Evolutionary conservation across 495 filamentous ascomycete species (phyloP), one percentile per base, ranked within the genome.

Genomic region (Sphaerosporella brunnea): DNA sequence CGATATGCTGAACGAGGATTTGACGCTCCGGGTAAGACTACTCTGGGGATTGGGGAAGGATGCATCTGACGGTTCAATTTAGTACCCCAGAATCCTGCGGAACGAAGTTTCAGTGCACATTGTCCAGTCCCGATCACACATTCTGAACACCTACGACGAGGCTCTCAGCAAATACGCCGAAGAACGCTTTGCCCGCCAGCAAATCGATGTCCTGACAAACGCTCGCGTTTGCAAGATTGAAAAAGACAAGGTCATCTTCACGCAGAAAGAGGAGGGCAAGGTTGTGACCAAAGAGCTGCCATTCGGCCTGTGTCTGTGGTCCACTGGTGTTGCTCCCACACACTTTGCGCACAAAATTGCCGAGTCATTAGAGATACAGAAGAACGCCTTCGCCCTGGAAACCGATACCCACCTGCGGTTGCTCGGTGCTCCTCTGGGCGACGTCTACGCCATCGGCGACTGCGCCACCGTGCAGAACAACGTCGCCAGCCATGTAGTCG

Each of bases 101-200:
- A 95, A 95, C 56, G 87, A 99, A 62, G 87, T 96, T 35, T 96
- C 92, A 2, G 87, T 99, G 0, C 92, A 99, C 61, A 70, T 99
- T 32, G 92, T 99, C 48, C 92, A 99, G 56, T 88, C 81, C 56
- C 73, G 92, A 36, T 77, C 74, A 28, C 88, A 99, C 57, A 99
- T 99, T 49, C 68, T 99, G 18, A 99, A 99, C 65, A 99, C 92
- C 3, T 99, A 99, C 59, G 92, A 99, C 54, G 92, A 96, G 63
- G 78, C 84, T 0, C 70, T 99, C 1, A 93, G 85, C 18, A 77
- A 77, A 58, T 99, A 84, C 60, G 92, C 92, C 46, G 92, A 99
- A 56, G 69, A 80, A 55, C 81, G 79, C 23, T 96, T 99, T 57
- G 73, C 80, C 25, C 84, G 86, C 53, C 90, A 96, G 59, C 74